A percentile compares a stretch with the other conserved stretches of the same genome.
These are phyloP conservation scores for Rhodamnia argentea DNA, from an alignment of 345 rosid species.

Conservation along the genomic window DNA sequence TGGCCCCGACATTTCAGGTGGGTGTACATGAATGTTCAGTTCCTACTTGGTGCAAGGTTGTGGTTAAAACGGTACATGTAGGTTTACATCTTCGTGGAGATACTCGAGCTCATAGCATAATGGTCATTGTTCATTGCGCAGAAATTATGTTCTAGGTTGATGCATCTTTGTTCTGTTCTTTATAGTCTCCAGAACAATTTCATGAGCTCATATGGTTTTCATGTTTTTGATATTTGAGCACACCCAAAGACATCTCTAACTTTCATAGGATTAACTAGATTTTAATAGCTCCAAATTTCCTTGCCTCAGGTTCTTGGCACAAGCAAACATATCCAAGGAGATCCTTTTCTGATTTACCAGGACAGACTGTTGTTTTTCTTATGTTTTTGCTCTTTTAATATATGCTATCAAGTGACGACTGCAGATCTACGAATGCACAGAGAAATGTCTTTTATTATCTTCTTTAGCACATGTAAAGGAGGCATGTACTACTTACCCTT, in stretches of 20 bases:
- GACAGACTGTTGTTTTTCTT: not conserved
- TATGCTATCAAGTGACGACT: not conserved
- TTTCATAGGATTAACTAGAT: not conserved
- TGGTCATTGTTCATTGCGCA: not conserved
- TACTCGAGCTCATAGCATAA: not conserved
- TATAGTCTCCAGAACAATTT: not conserved
- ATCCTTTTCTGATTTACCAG: not conserved
- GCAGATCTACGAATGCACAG: not conserved
- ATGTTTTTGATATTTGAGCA: not conserved
- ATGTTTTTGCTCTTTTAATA: not conserved
- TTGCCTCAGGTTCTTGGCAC: not conserved
- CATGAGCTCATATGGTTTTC: not conserved
- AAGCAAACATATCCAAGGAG: not conserved
- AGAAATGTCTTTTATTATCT: no score
- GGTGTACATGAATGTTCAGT: not conserved
- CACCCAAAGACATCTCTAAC: not conserved
- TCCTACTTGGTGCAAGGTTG: not conserved
- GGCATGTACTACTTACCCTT: not conserved
- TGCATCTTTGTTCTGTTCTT: not conserved
- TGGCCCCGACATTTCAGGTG: constrained; percentile 98
- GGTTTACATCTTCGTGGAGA: not conserved
- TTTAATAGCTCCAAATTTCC: not conserved
- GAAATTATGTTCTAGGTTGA: not conserved
- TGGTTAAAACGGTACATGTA: not conserved
- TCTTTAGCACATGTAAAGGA: not conserved